Evolutionary conservation across 2,329 filamentous ascomycete species (phyloP), one percentile per base, ranked within the genome.

Genomic region (Ceratocystiopsis sp.): DNA sequence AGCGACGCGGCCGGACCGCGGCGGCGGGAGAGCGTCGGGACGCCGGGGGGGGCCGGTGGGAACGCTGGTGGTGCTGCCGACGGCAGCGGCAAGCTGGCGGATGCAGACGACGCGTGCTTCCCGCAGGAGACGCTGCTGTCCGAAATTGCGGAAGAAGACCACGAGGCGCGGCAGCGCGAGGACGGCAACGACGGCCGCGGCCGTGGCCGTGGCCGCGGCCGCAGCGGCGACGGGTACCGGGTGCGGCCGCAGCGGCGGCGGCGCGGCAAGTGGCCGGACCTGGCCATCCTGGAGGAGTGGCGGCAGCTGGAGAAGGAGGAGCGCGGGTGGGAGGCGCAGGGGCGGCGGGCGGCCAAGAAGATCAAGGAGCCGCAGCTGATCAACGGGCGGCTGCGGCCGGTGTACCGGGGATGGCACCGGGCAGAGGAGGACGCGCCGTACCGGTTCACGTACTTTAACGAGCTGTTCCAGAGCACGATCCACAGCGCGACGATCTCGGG

Each of bases 401-500:
- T 84, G 35, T 78, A 82, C 49, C 74, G 73, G 51, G 73, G 74
- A 14, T 98, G 89, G 89, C 89, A 85, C 57, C 75, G 81, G 35
- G 78, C 84, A 42, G 84, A 91, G 49, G 87, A 94, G 47, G 89
- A 95, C 50, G 77, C 80, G 0, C 91, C 91, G 0, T 96, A 93
- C 58, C 75, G 91, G 21, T 98, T 95, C 59, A 96, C 91, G 0
- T 98, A 98, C 60, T 98, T 98, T 69, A 96, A 96, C 59, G 91
- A 96, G 57, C 85, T 94, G 49, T 85, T 96, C 44, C 81, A 85
- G 54, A 93, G 84, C 59, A 98, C 91, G 0, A 93, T 98, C 48
- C 91, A 98, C 60, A 91, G 86, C 47, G 84, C 93, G 59, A 91
- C 82, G 0, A 94, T 98, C 45, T 93, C 86, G 3, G 91, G 95